Percentiles rank a stretch among this genome's conserved stretches.
These are phyloP conservation scores for Yamadazyma ubonensis DNA, from an alignment of 805 yeast species.

Conservation along the genomic window DNA sequence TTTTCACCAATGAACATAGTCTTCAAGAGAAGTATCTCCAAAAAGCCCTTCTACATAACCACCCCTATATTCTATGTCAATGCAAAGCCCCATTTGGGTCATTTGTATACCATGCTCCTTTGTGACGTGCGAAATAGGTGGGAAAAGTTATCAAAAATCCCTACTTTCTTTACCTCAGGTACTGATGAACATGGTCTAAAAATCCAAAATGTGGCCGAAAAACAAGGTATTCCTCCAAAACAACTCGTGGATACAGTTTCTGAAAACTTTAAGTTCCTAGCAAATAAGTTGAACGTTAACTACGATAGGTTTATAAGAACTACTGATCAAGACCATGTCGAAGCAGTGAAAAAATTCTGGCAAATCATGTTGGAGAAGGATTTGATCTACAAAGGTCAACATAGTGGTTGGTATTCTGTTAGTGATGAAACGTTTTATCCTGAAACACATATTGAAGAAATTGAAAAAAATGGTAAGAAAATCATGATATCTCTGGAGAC, in stretches of 20 bases:
- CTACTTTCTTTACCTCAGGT: slow-evolving; percentile 73
- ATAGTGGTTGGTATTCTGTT: slow-evolving; percentile 91
- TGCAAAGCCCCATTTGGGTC: slow-evolving; percentile 93
- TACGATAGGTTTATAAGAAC: slow-evolving; percentile 86
- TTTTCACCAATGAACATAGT: background rate
- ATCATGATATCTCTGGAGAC: slow-evolving; percentile 61
- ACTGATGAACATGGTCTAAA: slow-evolving; percentile 97
- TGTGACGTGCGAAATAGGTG: slow-evolving; percentile 80
- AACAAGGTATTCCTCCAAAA: slow-evolving; percentile 49
- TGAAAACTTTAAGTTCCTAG: slow-evolving; percentile 61
- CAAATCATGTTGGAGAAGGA: slow-evolving; percentile 54
- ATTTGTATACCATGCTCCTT: slow-evolving; percentile 80
- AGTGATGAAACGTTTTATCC: slow-evolving; percentile 95
- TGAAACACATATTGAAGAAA: slow-evolving; percentile 62
- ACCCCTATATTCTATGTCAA: slow-evolving; percentile 97
- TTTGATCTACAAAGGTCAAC: slow-evolving; percentile 76
- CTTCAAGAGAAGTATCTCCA: background rate
- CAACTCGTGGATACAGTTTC: slow-evolving; percentile 71
- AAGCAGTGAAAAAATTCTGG: slow-evolving; percentile 73
- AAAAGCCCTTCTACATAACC: slow-evolving; percentile 49
- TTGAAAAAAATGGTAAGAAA: slow-evolving; percentile 25
- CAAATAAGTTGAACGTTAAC: slow-evolving; percentile 53
- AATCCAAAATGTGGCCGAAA: slow-evolving; percentile 81
- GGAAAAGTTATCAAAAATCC: slow-evolving; percentile 44
- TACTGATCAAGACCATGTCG: slow-evolving; percentile 76